These are phyloP conservation scores for Pueraria montana DNA, from an alignment of 306 rosid genomes.

Conservation along the genomic window DNA sequence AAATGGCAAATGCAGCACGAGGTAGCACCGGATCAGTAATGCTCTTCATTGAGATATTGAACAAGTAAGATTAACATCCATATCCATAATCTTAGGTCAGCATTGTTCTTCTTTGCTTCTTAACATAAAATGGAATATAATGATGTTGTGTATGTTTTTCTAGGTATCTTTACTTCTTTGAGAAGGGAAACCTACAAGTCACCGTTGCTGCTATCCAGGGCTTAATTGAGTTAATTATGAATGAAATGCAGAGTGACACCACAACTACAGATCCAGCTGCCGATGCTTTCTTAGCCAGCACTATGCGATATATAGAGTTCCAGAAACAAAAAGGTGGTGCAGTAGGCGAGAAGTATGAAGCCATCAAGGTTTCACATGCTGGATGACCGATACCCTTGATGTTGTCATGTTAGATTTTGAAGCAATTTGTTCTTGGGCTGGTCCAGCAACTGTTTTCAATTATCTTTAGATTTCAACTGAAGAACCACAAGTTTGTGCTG, in stretches of 20 bases:
- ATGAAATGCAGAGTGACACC: slow-evolving; percentile 86
- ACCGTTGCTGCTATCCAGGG: slow-evolving; percentile 84
- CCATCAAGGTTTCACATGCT: slow-evolving; percentile 68
- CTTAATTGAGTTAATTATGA: slow-evolving; percentile 82
- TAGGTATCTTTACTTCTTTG: slow-evolving; percentile 94
- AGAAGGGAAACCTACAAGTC: slow-evolving; percentile 92
- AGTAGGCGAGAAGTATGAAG: slow-evolving; percentile 86
- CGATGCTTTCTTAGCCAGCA: slow-evolving; percentile 90
- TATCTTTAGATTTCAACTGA: slow-evolving; percentile 43
- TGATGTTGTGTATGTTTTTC: slow-evolving; percentile 46
- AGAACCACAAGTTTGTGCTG: slow-evolving; percentile 42
- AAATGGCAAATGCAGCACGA: slow-evolving; percentile 85
- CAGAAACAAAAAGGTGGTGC: slow-evolving; percentile 96
- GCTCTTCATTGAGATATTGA: slow-evolving; percentile 91
- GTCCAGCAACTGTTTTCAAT: slow-evolving; percentile 31
- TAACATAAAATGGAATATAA: slow-evolving; percentile 11
- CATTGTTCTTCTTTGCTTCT: slow-evolving; percentile 23
- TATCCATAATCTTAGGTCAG: slow-evolving; percentile 13
- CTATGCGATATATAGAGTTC: slow-evolving; percentile 81
- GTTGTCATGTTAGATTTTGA: slow-evolving; percentile 23
- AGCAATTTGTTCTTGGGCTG: slow-evolving; percentile 41
- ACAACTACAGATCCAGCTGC: slow-evolving; percentile 75
- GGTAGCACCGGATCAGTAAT: slow-evolving; percentile 87
- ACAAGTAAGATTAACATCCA: slow-evolving; percentile 71
- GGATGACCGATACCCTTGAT: slow-evolving; percentile 15